A percentile compares a stretch with the other conserved stretches of the same genome.
Evolutionary conservation across 768 basidiomycete species (phyloP).

Genomic region (Brasilioporus rufonigricans): DNA sequence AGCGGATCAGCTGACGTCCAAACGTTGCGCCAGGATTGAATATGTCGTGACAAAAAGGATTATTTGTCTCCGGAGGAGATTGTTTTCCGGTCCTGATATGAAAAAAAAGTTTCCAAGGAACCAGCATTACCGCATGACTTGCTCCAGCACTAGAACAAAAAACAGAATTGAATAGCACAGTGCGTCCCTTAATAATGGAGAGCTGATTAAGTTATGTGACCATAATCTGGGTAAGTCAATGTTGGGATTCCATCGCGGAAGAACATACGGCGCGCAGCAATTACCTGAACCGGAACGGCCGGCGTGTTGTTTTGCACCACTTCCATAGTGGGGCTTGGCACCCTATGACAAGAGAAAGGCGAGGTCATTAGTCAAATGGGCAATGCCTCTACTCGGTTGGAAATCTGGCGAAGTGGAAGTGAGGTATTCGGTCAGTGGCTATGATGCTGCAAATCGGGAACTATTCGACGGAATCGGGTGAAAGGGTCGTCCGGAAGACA

Average conservation of each 20-base stretch:
- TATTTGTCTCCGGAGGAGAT: conserved; percentile 26
- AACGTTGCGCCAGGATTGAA: conserved; percentile 21
- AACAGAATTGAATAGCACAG: conserved; percentile 19
- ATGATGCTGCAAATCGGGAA: conserved; percentile 26
- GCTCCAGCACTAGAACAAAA: conserved; percentile 25
- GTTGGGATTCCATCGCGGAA: conserved; percentile 24
- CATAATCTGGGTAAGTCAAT: conserved; percentile 24
- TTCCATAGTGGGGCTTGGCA: conserved; percentile 24
- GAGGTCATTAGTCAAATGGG: conserved; percentile 32
- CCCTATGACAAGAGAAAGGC: conserved; percentile 17
- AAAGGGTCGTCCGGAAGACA: conserved; percentile 28
- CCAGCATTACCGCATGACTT: conserved; percentile 19
- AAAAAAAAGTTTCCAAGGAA: conserved; percentile 32
- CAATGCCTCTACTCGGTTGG: conserved; percentile 27
- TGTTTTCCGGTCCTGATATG: conserved; percentile 24
- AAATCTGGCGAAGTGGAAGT: conserved; percentile 16
- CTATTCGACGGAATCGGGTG: conserved; percentile 33
- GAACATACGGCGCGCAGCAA: conserved; percentile 27
- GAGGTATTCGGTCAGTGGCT: conserved; percentile 22
- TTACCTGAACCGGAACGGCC: conserved; percentile 20
- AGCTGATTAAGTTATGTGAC: conserved; percentile 23
- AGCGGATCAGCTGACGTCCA: conserved; percentile 24
- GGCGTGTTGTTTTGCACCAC: conserved; percentile 12
- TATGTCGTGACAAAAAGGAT: conserved; percentile 15
- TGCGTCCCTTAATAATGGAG: conserved; percentile 32